Evolutionary conservation across 805 yeast species (phyloP), one percentile per base, ranked within the genome.

Genomic region (Candida chilensis): DNA sequence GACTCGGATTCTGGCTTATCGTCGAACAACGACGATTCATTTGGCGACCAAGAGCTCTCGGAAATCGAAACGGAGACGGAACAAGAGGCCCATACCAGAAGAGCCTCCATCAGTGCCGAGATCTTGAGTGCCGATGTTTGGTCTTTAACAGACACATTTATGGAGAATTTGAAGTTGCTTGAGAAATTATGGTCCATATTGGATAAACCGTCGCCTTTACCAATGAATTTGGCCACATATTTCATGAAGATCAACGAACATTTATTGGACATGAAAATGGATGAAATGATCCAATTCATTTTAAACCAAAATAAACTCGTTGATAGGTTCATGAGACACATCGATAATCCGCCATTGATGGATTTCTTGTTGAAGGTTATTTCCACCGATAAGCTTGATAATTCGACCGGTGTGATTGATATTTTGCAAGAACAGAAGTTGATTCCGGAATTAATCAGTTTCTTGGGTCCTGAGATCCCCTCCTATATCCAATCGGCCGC

Each of bases 331-430:
- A 62, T 90, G 54, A 69, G 68, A 32, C 95, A 90, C 54, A 75
- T 92, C 35, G 96, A 87, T 44, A 84, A 88, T 35, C 96, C 97
- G 3, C 87, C 95, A 29, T 56, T 92, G 35, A 88, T 90, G 88
- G 98, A 92, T 54, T 85, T 90, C 44, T 58, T 92, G 34, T 62
- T 92, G 33, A 82, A 90, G 50, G 78, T 92, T 14, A 83, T 92
- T 18, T 87, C 94, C 29, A 84, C 96, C 0, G 98, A 92, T 57
- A 88, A 85, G 53, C 81, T 90, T 2, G 95, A 86, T 42, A 64
- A 74, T 28, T 84, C 95, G 12, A 85, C 95, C 2, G 96, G 95
- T 7, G 76, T 92, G 14, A 74, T 90, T 33, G 85, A 82, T 20
- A 64, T 75, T 11, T 64, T 92, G 36, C 77, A 82, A 37, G 69